These are phyloP conservation scores for Tylopilus rubrobrunneus DNA, from an alignment of 768 basidiomycete species.

Conservation along the genomic window DNA sequence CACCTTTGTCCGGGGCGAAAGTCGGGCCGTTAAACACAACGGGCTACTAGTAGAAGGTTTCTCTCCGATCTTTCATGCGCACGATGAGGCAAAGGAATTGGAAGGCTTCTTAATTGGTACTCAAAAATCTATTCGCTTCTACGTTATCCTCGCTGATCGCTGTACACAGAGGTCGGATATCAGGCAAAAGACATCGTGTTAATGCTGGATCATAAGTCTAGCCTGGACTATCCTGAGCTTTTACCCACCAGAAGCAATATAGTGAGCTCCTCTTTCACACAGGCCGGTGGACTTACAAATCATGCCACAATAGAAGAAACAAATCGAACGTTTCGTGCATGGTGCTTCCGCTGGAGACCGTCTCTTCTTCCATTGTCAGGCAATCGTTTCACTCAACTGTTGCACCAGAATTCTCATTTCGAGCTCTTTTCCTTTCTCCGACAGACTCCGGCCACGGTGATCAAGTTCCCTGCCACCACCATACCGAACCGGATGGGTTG, in stretches of 20 bases:
- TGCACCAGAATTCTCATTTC: neutral
- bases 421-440: too few species aligned
- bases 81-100: conserved; percentile 16
- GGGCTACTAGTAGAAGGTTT: neutral
- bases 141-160: neutral
- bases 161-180: conserved; percentile 33
- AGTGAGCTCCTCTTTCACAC: conserved; percentile 29
- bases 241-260: conserved; percentile 45
- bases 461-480: conserved; percentile 41
- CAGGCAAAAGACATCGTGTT: conserved; percentile 36
- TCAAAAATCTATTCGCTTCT: neutral
- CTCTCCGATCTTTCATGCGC: conserved; percentile 4
- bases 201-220: conserved; percentile 37
- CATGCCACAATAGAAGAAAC: conserved; percentile 32
- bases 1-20: conserved; percentile 44
- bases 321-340: conserved; percentile 42
- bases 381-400: neutral
- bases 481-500: conserved; percentile 46
- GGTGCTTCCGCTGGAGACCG: conserved; percentile 44
- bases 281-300: neutral
- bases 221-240: conserved; percentile 15
- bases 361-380: conserved; percentile 57
- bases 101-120: conserved; percentile 23
- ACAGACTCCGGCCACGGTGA: conserved; percentile 49
- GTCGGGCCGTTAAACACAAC: conserved; percentile 38